Conservation (phyloP, 2,329 filamentous ascomycete species). For the Arthroderma sp. region DNA sequence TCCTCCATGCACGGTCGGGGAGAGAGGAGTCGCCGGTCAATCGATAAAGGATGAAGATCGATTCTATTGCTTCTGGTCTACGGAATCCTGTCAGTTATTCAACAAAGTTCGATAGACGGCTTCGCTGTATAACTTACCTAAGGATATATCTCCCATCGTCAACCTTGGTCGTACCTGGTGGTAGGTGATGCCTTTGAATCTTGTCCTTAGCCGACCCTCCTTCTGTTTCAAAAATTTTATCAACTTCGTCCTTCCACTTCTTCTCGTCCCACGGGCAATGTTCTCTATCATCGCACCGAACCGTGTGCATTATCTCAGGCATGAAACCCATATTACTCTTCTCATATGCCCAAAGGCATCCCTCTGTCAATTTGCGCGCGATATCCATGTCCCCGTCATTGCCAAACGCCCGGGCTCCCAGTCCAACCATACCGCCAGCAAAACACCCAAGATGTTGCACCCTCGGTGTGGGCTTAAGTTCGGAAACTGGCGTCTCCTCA, state of each 20-base stretch:
- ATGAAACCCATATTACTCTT: constrained; percentile 39
- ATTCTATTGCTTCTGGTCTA: constrained; percentile 72
- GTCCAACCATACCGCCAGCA: constrained; percentile 42
- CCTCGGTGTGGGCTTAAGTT: constrained; percentile 24
- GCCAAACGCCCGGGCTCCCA: constrained; percentile 41
- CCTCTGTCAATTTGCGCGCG: constrained; percentile 39
- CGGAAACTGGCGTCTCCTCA: constrained; percentile 23
- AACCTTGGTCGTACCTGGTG: constrained; percentile 7
- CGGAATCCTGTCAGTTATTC: background rate
- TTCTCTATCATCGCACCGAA: constrained; percentile 24
- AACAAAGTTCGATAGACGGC: background rate
- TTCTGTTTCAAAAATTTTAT: background rate
- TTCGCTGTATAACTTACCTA: constrained; percentile 5
- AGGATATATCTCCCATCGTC: constrained; percentile 9
- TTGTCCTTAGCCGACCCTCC: constrained; percentile 1
- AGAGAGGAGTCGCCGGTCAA: constrained; percentile 65
- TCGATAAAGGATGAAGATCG: constrained; percentile 79
- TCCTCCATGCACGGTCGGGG: constrained; percentile 72
- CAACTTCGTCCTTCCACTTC: constrained; percentile 3
- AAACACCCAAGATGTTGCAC: constrained; percentile 44
- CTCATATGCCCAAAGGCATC: constrained; percentile 44
- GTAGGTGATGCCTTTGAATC: constrained; percentile 2
- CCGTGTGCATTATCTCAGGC: constrained; percentile 36
- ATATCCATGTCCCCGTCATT: constrained; percentile 35
- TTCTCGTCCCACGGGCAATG: constrained; percentile 8